Evolutionary conservation across 2,329 filamentous ascomycete genomes (phyloP), one percentile per base, ranked within the genome.

Genomic region (Malbranchea cinnamomea): DNA sequence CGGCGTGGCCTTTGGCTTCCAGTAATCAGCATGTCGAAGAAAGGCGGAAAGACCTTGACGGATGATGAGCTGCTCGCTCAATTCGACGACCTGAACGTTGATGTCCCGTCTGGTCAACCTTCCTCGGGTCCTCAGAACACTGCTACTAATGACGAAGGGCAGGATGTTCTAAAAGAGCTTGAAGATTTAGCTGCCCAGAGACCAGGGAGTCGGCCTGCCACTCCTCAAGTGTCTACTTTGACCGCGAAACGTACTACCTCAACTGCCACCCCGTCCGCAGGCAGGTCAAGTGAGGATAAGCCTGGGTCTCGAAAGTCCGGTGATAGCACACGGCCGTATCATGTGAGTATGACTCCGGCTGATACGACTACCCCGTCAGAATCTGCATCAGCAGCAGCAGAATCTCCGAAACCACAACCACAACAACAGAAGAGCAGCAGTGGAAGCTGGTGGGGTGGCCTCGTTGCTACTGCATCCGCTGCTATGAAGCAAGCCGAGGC

Each of bases 401-500:
- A 70, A 37, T 58, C 67, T 2, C 67, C 69, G 33, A 68, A 74
- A 38, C 48, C 56, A 19, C 68, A 71, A 44, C 23, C 26, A 71
- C 63, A 54, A 68, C 62, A 46, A 52, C 56, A 13, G 38, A n/a
- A n/a, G n/a, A 44, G 39, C 48, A 41, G 31, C 26, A 72, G 78
- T 36, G 81, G 82, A 40, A 78, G 83, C 32, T 91, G 83, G 79
- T 93, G 83, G 80, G 83, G 84, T 48, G 78, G 82, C 13, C 59
- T 94, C 30, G 68, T 89, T 46, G 81, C 80, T 23, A 85, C 82
- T 0, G 84, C 84, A 20, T 72, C 62, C 31, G 65, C 67, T 28
- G 66, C 66, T 19, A 69, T 91, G 57, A 92, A 91, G 63, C 82
- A 87, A 53, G 87, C 89, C 26, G 85, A 94, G 57, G 82, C 78